Base-by-base conservation (phyloP, 2,329 filamentous ascomycete genomes). In the Aspergillus sp. region DNA sequence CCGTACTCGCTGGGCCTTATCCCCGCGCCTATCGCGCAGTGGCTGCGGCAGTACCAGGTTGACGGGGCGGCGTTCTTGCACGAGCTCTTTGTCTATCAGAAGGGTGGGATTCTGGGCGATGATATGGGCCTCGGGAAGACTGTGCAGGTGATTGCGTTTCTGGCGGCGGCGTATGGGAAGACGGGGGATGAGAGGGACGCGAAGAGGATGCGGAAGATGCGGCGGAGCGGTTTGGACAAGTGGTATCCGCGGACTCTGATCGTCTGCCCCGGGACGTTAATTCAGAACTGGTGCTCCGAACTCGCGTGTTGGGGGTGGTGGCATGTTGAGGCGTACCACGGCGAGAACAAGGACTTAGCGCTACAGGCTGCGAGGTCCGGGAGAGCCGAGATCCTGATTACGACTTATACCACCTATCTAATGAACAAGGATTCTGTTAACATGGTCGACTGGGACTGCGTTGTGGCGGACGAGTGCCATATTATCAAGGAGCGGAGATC, bases 81-180 rank as follows among this genome's bases (percentile, higher is more conserved):
- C 53, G 75, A 84, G 38, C 72, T 84, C 14, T 96, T 96, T 52
- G 81, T 95, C 3, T 89, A 85, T 44, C 91, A 98, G 51, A 81
- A 80, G 46, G 91, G 91, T 1, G 86, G 83, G 2, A 83, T 98
- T 14, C 69, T 98, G 0, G 88, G 89, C 3, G 91, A 98, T 52
- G 91, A 98, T 51, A 98, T 98, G 91, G 91, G 91, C 13, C 61
- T 98, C 19, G 91, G 91, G 1, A 98, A 98, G 60, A 98, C 91
- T 0, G 85, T 98, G 2, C 91, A 98, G 57, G 85, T 98, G 15
- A 91, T 86, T 36, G 83, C 88, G 0, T 96, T 98, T 44, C 66
- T 98, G 14, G 84, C 86, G 0, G 86, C 79, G 1, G 88, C 86
- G 0, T 98, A 94, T 54, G 91, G 91, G 5, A 98, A 98, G 62